Evolutionary conservation across 2,329 filamentous ascomycete genomes (phyloP), one percentile per base, ranked within the genome.

Genomic region (Daldinia sp.): DNA sequence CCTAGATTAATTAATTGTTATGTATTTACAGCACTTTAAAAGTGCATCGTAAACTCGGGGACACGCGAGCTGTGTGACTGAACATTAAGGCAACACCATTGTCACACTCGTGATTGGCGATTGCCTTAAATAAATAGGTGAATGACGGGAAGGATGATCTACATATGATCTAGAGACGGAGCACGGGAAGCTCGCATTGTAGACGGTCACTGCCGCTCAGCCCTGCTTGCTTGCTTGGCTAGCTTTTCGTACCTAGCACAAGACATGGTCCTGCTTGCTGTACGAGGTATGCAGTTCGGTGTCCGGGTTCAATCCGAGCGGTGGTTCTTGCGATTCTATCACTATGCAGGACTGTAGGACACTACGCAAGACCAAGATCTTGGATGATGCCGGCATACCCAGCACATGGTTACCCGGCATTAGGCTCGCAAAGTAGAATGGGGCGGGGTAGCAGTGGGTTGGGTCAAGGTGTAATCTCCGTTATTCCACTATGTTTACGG

Each of bases 101-200:
- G 48, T 51, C 58, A 62, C 23, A 41, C 46, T 39, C 44, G 54
- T 70, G 67, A 72, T 70, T 66, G 69, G 69, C 59, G 59, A 70
- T 33, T 67, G 37, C 62, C 58, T 15, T 61, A 28, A 48, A 60
- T 69, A 61, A 61, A 69, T 70, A 68, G 15, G 35, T 26, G 55
- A 26, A 60, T n/a, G 37, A 56, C 15, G 18, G 54, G 50, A 30
- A 66, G 48, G 60, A 67, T 63, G 60, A 71, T 56, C 63, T 58
- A 60, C 39, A 42, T 57, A 67, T 63, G 56, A 71, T 56, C 63
- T 58, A 60, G 44, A 60, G 37, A 53, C 41, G 35, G 56, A 37
- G 58, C 63, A 65, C 55, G 68, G 60, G 57, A 59, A 56, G 60
- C 58, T 55, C 20, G 55, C 58, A 63, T 63, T 12, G 41, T 63